Evolutionary conservation across 2,329 filamentous ascomycete genomes (phyloP).

Genomic region (Talaromyces sp.): DNA sequence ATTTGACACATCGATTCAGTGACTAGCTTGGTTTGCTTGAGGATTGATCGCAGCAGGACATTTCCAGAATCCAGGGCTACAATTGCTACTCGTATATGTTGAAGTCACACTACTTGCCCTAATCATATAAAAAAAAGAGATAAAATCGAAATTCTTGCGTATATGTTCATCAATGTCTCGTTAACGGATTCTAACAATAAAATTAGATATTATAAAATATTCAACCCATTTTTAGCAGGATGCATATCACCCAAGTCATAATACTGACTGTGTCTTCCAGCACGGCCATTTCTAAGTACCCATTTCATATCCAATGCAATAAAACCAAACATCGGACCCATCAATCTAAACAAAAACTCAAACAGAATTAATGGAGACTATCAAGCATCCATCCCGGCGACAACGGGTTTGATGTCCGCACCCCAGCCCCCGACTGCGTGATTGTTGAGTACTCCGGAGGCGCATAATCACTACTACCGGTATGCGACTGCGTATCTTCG

Average conservation of each 20-base stretch:
- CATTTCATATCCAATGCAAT: not conserved
- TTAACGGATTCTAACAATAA: not conserved
- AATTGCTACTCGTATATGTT: not conserved
- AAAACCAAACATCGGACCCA: not conserved
- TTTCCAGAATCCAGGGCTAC: not conserved
- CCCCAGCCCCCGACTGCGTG: not conserved
- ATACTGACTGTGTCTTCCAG: not conserved
- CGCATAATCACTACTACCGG: not conserved
- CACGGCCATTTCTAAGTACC: not conserved
- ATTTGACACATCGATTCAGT: not conserved
- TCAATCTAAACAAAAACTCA: not conserved
- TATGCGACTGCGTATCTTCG: not conserved
- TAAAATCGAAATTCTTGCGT: not conserved
- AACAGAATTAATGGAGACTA: conserved; percentile 15
- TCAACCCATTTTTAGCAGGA: not conserved
- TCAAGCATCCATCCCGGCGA: conserved; percentile 8
- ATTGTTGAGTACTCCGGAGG: conserved; percentile 10
- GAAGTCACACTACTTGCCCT: not conserved
- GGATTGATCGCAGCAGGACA: not conserved
- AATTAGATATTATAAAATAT: not conserved
- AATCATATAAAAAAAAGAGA: not conserved
- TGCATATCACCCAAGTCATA: not conserved
- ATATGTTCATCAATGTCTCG: not conserved
- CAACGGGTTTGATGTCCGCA: not conserved
- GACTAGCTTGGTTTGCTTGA: not conserved